Evolutionary conservation across 805 yeast species (phyloP).

Genomic region (Wickerhamiella cacticola): DNA sequence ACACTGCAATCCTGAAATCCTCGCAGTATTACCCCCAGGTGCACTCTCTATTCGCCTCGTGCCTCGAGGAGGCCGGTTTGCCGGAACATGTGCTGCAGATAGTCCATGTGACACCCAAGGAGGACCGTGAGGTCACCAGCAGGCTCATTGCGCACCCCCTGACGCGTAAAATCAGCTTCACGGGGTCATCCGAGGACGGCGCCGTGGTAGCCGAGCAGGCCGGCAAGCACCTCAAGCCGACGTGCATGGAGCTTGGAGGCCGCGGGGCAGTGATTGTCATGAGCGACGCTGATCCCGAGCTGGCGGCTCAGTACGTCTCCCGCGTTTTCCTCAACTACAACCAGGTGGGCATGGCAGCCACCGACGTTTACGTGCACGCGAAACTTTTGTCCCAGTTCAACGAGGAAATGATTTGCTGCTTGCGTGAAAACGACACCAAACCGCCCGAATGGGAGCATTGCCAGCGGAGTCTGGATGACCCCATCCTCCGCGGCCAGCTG

Average conservation of each 20-base stretch:
- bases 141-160: background rate
- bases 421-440: background rate
- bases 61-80: background rate
- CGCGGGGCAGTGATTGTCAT: background rate
- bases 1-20: background rate
- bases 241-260: constrained; percentile 3
- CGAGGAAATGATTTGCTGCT: background rate
- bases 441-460: too few relatives aligned
- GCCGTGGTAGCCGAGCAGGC: background rate
- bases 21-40: background rate
- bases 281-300: background rate
- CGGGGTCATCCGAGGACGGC: background rate
- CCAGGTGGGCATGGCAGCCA: background rate
- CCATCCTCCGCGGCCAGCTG: too few relatives aligned
- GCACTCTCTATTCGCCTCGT: background rate
- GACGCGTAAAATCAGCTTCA: background rate
- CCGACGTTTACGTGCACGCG: background rate
- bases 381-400: background rate
- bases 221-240: background rate
- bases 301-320: background rate
- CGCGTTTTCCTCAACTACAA: constrained; percentile 1
- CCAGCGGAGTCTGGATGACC: too few relatives aligned
- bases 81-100: background rate
- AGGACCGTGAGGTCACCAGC: background rate
- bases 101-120: background rate